These are phyloP conservation scores for Fusarium sp. DNA, from an alignment of 2,329 filamentous ascomycete genomes.

Conservation along the genomic window DNA sequence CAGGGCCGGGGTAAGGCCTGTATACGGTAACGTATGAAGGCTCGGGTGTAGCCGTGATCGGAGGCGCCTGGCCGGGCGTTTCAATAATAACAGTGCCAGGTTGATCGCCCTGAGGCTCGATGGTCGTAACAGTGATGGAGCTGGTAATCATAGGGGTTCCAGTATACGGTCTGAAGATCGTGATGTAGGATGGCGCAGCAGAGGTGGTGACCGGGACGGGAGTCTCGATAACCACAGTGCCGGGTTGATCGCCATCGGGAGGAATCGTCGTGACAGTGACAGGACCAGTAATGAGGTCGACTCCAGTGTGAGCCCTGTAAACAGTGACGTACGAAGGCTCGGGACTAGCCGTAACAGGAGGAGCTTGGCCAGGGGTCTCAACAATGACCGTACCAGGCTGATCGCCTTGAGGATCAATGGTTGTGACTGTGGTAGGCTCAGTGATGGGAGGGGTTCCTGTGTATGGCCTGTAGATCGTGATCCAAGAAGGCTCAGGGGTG, in stretches of 20 bases:
- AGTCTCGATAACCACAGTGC: conserved; percentile 11
- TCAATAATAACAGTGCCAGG: conserved; percentile 15
- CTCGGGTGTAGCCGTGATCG: background rate
- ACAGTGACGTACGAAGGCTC: conserved; percentile 21
- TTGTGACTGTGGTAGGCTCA: background rate
- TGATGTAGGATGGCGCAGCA: background rate
- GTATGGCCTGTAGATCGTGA: background rate
- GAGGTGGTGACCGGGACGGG: background rate
- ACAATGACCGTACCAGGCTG: conserved; percentile 8
- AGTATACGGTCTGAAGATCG: conserved; percentile 1
- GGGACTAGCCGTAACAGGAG: background rate
- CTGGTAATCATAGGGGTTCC: conserved; percentile 8
- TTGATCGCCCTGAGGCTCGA: too few relatives aligned
- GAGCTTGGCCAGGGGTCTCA: conserved; percentile 12
- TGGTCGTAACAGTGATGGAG: conserved; percentile 14
- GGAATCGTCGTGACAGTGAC: conserved; percentile 18
- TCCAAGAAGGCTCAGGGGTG: background rate
- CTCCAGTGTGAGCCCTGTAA: conserved; percentile 22
- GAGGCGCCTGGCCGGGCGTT: background rate
- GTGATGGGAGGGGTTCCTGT: background rate
- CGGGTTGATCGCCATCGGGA: conserved; percentile 19
- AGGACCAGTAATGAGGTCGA: conserved; percentile 3
- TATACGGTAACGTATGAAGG: background rate
- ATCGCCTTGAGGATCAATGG: conserved; percentile 1
- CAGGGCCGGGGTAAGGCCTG: background rate